Conservation (phyloP, 441 rosid species). For the Melianthus villosus region DNA sequence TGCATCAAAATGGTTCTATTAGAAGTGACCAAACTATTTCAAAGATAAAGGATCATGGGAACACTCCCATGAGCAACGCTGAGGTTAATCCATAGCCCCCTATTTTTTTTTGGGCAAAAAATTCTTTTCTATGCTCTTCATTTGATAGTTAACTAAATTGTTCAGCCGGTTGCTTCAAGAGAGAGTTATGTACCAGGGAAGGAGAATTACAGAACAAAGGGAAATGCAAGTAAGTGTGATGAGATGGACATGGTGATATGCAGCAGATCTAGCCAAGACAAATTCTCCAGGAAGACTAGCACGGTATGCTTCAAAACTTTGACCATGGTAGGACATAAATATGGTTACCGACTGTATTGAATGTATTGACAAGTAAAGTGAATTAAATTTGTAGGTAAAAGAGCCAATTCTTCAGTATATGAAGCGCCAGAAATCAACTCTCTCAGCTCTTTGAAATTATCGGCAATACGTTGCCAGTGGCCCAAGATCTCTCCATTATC, state of each 20-base stretch:
- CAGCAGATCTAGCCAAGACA: constrained; percentile 50
- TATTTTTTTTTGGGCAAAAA: not conserved
- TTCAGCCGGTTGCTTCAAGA: constrained; percentile 73
- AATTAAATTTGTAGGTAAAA: constrained; percentile 49
- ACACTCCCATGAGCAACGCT: constrained; percentile 58
- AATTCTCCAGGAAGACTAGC: constrained; percentile 66
- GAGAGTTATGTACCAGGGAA: constrained; percentile 49
- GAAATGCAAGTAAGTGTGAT: constrained; percentile 14
- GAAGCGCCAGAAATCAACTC: constrained; percentile 58
- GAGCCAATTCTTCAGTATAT: constrained; percentile 64
- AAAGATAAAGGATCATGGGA: too few relatives aligned
- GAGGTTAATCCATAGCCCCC: constrained; percentile 23
- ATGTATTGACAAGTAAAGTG: too few relatives aligned
- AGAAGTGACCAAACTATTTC: constrained; percentile 50
- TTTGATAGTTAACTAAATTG: too few relatives aligned
- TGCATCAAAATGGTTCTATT: constrained; percentile 30
- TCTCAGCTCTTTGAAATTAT: too few relatives aligned
- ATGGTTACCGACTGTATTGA: not conserved
- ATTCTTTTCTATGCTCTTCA: not conserved
- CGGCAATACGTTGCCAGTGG: too few relatives aligned
- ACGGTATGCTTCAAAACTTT: constrained; percentile 24
- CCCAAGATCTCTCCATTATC: too few relatives aligned
- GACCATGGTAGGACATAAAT: not conserved
- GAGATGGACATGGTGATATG: constrained; percentile 24
- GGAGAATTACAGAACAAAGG: constrained; percentile 24